Evolutionary conservation across 148 eudicot genomes (phyloP), one percentile per base, ranked within the genome.

Genomic region (Heliamphora exappendiculata): DNA sequence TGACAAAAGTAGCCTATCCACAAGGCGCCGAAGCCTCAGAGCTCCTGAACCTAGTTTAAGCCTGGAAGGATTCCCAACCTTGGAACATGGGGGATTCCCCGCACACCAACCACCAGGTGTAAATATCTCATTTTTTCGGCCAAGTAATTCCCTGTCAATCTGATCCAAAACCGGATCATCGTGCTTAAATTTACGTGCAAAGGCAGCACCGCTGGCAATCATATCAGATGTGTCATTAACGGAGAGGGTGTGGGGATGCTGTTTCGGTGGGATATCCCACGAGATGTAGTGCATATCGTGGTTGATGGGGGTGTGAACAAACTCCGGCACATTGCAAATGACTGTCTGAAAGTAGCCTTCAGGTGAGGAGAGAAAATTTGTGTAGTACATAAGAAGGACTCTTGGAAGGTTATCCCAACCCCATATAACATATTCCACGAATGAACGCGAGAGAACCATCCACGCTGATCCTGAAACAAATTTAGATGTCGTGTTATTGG

Each of bases 381-480:
- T 34, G 80, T 93, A 88, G 82, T 93, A 93, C 98, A 93, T 91
- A 29, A 93, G 92, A 22, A 91, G 71, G 57, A 88, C 88, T 78
- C 98, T 84, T 1, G 98, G 98, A 74, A 93, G 87, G 69, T 93
- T 93, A 53, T 93, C 98, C 96, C 97, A 93, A 26, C 98, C 98
- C 94, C 91, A 89, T 53, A 90, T 83, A n/a, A 83, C 74, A 81
- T 96, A 91, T 71, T 96, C 99, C 17, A 96, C 91, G 34, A 96
- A 96, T 12, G 91, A 76, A 17, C 93, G 97, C 2, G 99, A 89
- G 28, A 96, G 88, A 75, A 89, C 79, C 91, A 85, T 91, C 99
- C 99, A 96, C 26, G 99, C 99, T 4, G 99, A 96, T 60, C 99
- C 99, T 96, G 93, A 64, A 87, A n/a, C n/a, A 16, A 14, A 42